Percentiles rank a stretch among this genome's conserved stretches.
Conservation (phyloP, 1,139 yeast genomes). For the Geotrichum klebahnii region DNA sequence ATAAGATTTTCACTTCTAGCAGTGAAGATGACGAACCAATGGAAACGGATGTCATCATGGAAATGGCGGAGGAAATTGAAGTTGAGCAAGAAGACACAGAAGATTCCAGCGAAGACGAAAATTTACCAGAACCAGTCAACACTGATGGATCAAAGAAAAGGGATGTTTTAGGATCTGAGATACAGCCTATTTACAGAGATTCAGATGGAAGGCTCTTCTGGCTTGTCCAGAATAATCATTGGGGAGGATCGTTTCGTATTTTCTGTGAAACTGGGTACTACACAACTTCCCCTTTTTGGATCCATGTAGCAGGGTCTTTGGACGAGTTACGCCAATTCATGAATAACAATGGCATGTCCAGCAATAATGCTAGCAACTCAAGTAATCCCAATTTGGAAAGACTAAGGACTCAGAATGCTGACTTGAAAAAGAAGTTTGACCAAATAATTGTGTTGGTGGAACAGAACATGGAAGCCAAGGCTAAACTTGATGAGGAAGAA, state of each 20-base stretch:
- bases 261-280: conserved; percentile 2
- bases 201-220: not conserved
- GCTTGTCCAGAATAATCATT: conserved; percentile 15
- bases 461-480: not conserved
- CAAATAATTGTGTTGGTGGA: not conserved
- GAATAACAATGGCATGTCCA: not conserved
- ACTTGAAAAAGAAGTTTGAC: not conserved
- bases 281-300: conserved; percentile 10
- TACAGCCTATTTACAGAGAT: conserved; percentile 12
- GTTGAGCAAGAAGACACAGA: not conserved
- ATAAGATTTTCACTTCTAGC: not conserved
- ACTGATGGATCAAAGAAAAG: not conserved
- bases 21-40: not conserved
- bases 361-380: not conserved
- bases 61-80: not conserved
- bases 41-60: not conserved
- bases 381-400: too few species aligned
- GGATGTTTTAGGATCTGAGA: conserved; percentile 12
- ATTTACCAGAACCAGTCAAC: too few species aligned
- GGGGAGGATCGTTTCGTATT: conserved; percentile 13
- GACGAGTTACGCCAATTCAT: not conserved
- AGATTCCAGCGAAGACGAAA: not conserved
- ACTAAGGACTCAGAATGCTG: too few species aligned
- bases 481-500: conserved; percentile 2
- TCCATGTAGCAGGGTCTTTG: not conserved